Base-by-base conservation (phyloP, 257 asterid species). In the Forsythia suspensa region DNA sequence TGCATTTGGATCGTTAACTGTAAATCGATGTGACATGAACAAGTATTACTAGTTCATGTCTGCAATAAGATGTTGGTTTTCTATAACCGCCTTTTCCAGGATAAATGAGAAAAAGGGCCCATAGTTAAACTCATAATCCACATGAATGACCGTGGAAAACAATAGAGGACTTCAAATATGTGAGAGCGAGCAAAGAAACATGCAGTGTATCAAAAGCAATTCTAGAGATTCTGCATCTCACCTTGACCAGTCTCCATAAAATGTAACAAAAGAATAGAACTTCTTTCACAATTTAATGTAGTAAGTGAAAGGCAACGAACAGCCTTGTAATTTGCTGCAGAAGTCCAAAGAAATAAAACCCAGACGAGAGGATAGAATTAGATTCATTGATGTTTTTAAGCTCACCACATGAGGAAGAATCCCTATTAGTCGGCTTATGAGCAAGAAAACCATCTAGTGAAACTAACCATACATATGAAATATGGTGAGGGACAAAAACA, bases 381-480 rank as follows among this genome's bases (percentile, higher is more conserved):
- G 68, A 83, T 55, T 79, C 79, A 66, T 18, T 55, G 70, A 86
- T 43, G 80, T 48, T 76, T 68, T 52, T 21, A 78, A 24, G 65
- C 39, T 55, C 29, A 36, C 72, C 74, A 76, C 75, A 74, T 34
- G 71, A 83, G 44, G 76, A 84, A 75, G 81, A 79, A 29, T 72
- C 78, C 40, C 10, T 71, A 34, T 65, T 61, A 57, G 24, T n/a
- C 37, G 69, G 73, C 44, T 70, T 76, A 76, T 59, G 46, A 79
- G 78, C 52, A 80, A 59, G 51, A 68, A 75, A 82, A 78, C 78
- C 59, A 83, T 69, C 75, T 41, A 84, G 85, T 76, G 86, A 81
- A 86, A 95, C 99, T 93, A 83, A 95, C 99, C 99, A 93, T 92
- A 93, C 97, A 95, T 95, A 91, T 95, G 99, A 86, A 95, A 92